Evolutionary conservation across 2,329 filamentous ascomycete genomes (phyloP), one percentile per base, ranked within the genome.

Genomic region (Ampelomyces quisqualis): DNA sequence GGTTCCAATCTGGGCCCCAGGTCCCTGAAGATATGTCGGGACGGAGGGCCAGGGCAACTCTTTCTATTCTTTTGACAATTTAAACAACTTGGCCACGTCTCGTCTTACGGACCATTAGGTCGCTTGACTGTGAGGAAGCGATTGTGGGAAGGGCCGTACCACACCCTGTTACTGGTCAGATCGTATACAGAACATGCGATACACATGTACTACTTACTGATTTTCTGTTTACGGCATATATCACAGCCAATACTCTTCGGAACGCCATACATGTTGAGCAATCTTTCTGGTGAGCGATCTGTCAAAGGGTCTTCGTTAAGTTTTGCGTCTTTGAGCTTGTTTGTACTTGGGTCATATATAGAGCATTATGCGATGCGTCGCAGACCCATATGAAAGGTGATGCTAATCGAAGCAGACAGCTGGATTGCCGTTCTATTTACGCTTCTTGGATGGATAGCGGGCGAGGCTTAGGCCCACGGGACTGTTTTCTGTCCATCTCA

Each of bases 21-120:
- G 19, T 63, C 59, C 52, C 45, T 60, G 48, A 66, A 66, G 0
- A 59, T 66, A 30, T 66, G 62, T 31, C 59, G 54, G 19, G 59
- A 48, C 15, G 62, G 63, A 29, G 59, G 62, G 1, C 64, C 64
- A 13, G 64, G 62, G 47, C 64, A 68, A 32, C 38, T 40, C 40
- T 65, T 67, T 7, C 53, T 40, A 39, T 67, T 67, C 37, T 62
- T 66, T 38, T 58, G 53, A 43, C 64, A 68, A 19, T 67, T 64
- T 13, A 58, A 23, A 41, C 64, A 68, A 14, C 32, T 43, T 14
- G 64, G 64, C 64, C 64, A 68, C 9, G 50, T 58, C 38, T 67
- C 62, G 41, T 67, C 64, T 65, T 58, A 28, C 34, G 26, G n/a
- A 30, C 20, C 22, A 26, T 57, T 34, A 55, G 51, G 34, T 41